phyloP scores from a whole-genome alignment of 495 filamentous ascomycete genomes.

The Lophiostoma macrostomum region DNA sequence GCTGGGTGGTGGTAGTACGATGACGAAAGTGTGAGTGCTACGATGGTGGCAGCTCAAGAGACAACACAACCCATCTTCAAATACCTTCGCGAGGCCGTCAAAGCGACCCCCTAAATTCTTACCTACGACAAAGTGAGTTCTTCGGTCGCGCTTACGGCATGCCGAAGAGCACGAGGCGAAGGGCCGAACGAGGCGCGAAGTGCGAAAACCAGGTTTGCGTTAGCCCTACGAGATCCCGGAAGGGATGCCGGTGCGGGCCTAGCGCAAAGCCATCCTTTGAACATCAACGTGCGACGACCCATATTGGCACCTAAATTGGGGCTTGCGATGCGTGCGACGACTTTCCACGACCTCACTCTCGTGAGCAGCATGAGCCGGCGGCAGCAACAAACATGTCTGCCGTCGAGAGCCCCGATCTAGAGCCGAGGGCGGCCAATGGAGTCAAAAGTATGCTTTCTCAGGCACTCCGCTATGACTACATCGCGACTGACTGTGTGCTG shows the following conservation, averaged over 20 bases:
- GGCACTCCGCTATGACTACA: background rate
- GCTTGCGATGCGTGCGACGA: background rate
- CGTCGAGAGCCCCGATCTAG: slow-evolving; percentile 16
- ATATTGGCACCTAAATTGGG: background rate
- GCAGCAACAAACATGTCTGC: slow-evolving; percentile 16
- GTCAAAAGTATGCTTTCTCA: slow-evolving; percentile 20
- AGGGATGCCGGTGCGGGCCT: background rate
- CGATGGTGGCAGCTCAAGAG: too few relatives aligned
- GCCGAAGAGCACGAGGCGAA: too few relatives aligned
- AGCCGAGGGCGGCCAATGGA: background rate
- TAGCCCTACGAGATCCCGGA: slow-evolving; percentile 1
- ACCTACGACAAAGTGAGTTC: too few relatives aligned
- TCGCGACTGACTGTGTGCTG: background rate
- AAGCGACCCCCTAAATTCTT: too few relatives aligned
- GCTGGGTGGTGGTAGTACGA: background rate
- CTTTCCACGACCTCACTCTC: background rate
- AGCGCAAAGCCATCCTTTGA: background rate
- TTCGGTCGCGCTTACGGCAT: too few relatives aligned
- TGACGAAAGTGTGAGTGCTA: background rate
- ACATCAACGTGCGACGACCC: slow-evolving; percentile 3
- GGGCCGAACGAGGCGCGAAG: too few relatives aligned
- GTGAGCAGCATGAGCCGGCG: background rate
- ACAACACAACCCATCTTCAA: too few relatives aligned
- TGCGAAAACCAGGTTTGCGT: too few relatives aligned
- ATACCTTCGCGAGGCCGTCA: too few relatives aligned